A percentile compares a stretch with the other conserved stretches of the same genome.
These are phyloP conservation scores for Colletotrichum lentis DNA, from an alignment of 2,329 filamentous ascomycete genomes.

Conservation along the genomic window DNA sequence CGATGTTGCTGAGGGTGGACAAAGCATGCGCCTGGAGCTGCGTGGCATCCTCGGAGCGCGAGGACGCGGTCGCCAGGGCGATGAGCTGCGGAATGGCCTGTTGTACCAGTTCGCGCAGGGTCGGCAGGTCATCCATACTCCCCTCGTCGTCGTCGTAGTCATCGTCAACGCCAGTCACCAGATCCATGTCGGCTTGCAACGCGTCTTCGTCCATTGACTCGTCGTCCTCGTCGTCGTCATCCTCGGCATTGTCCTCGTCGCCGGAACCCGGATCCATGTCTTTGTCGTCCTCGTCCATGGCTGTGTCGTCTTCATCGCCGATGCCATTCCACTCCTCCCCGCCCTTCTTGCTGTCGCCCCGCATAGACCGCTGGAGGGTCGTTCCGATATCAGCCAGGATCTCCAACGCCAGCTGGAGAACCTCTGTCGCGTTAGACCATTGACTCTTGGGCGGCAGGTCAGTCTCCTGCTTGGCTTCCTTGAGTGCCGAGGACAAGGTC, in stretches of 20 bases:
- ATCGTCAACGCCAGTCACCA: constrained; percentile 62
- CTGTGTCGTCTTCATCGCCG: constrained; percentile 49
- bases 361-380: constrained; percentile 60
- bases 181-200: constrained; percentile 71
- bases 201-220: constrained; percentile 66
- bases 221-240: constrained; percentile 53
- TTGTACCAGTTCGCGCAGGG: constrained; percentile 58
- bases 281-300: constrained; percentile 50
- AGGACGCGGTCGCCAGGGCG: constrained; percentile 54
- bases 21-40: constrained; percentile 63
- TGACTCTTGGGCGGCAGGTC: constrained; percentile 44
- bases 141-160: constrained; percentile 53
- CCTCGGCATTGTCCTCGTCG: constrained; percentile 49
- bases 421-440: constrained; percentile 55
- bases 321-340: constrained; percentile 53
- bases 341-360: constrained; percentile 44
- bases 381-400: constrained; percentile 72
- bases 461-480: constrained; percentile 44
- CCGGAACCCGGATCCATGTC: constrained; percentile 47
- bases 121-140: constrained; percentile 61
- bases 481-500: constrained; percentile 52
- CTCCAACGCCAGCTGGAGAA: constrained; percentile 65
- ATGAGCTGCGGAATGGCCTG: constrained; percentile 59
- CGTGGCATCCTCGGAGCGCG: constrained; percentile 52
- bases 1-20: constrained; percentile 71